Conservation (phyloP, 495 filamentous ascomycete species). For the Opeltia flavorubescens region DNA sequence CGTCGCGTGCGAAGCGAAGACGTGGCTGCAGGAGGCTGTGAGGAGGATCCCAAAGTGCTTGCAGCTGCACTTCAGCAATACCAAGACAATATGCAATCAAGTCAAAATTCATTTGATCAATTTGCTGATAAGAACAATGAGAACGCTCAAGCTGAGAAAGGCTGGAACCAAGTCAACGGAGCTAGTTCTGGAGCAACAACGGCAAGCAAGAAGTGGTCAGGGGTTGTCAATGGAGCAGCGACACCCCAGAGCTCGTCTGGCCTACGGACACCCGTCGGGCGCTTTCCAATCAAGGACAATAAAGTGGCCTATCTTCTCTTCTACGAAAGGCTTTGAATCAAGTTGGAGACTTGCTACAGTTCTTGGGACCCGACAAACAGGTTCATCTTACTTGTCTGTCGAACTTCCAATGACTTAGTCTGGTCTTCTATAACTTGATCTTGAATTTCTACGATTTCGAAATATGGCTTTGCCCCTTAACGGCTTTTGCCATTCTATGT, state of each 20-base stretch:
- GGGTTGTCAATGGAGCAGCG: constrained; percentile 46
- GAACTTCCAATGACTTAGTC: too few relatives aligned
- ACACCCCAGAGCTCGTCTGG: constrained; percentile 38
- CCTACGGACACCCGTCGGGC: constrained; percentile 45
- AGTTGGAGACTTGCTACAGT: too few relatives aligned
- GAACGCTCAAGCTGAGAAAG: constrained; percentile 43
- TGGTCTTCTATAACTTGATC: too few relatives aligned
- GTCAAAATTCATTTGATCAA: constrained; percentile 53
- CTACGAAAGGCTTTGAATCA: constrained; percentile 55
- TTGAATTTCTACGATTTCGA: too few relatives aligned
- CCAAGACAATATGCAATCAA: constrained; percentile 40
- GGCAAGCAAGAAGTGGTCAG: constrained; percentile 46
- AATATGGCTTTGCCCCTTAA: too few relatives aligned
- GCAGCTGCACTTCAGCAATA: constrained; percentile 50
- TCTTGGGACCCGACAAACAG: too few relatives aligned
- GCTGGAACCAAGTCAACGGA: constrained; percentile 77
- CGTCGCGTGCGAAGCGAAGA: constrained; percentile 76
- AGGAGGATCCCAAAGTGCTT: constrained; percentile 60
- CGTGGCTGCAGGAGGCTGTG: constrained; percentile 72
- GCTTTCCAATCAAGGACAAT: constrained; percentile 71
- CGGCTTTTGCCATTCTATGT: too few relatives aligned
- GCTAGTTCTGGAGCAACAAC: constrained; percentile 20
- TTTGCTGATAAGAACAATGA: constrained; percentile 49
- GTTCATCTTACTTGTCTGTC: too few relatives aligned
- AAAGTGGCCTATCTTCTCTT: constrained; percentile 95